Evolutionary conservation across 2,329 filamentous ascomycete species (phyloP).

Genomic region (Phaeoacremonium minimum): DNA sequence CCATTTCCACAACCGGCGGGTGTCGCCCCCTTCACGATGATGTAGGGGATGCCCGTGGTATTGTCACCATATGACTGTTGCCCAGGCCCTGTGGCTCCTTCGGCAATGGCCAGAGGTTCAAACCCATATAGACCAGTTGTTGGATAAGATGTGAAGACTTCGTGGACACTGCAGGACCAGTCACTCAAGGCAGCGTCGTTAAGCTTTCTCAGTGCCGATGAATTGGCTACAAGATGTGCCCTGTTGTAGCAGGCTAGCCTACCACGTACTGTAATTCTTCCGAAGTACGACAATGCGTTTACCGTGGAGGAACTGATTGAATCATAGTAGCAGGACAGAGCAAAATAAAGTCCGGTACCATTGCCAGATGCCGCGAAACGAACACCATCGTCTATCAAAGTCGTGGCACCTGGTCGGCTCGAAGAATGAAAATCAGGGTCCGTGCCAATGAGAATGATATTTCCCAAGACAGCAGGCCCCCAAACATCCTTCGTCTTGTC

Average conservation of each 20-base stretch:
- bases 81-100: slow-evolving; percentile 26
- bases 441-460: slow-evolving; percentile 35
- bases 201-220: slow-evolving; percentile 23
- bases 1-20: slow-evolving; percentile 35
- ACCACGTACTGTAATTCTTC: slow-evolving; percentile 31
- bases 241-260: slow-evolving; percentile 32
- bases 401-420: slow-evolving; percentile 21
- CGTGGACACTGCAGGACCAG: slow-evolving; percentile 37
- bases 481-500: slow-evolving; percentile 30
- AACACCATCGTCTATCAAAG: slow-evolving; percentile 32
- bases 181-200: slow-evolving; percentile 30
- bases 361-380: slow-evolving; percentile 25
- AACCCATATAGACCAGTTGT: slow-evolving; percentile 27
- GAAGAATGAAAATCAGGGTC: slow-evolving; percentile 27
- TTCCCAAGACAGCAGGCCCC: slow-evolving; percentile 33
- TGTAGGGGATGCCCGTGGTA: slow-evolving; percentile 32
- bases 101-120: slow-evolving; percentile 32
- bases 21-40: slow-evolving; percentile 33
- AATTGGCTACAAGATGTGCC: slow-evolving; percentile 32
- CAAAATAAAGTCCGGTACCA: slow-evolving; percentile 33
- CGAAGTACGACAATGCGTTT: slow-evolving; percentile 24
- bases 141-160: slow-evolving; percentile 32
- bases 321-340: slow-evolving; percentile 36
- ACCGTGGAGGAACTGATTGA: slow-evolving; percentile 12
- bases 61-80: slow-evolving; percentile 27